Base-by-base conservation (phyloP, 2,329 filamentous ascomycete species). In the Talaromyces atroroseus region DNA sequence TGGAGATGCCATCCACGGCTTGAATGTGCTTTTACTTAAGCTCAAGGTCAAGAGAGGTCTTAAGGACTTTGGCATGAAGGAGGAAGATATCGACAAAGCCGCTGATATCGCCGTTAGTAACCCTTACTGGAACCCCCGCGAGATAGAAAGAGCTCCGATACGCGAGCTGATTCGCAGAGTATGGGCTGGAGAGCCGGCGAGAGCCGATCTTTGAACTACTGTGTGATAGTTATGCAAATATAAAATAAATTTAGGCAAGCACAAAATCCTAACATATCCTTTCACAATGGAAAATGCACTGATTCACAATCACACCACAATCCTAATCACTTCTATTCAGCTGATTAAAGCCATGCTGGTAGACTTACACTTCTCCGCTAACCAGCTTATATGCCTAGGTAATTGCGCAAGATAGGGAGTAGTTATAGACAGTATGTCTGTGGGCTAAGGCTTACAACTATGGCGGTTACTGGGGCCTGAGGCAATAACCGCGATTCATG, bases 121-220 rank as follows among this genome's bases (percentile, higher is more conserved):
- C 60, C 77, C 80, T 11, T 86, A 85, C 64, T 80, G 78, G 72
- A 86, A 85, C 62, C 83, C 83, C 0, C 71, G 82, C 42, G 66
- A 70, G 7, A 71, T 86, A 54, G 78, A 84, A 69, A 76, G 71
- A 50, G 73, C 69, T 6, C 72, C 73, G 0, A 77, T 85, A 48
- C 71, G 78, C 38, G 82, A 85, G 65, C 64, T 84, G 59, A 79
- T 86, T 46, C 71, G 82, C 56, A 72, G 83, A 54, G 80, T 81
- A n/a, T 85, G 80, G 79, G 81, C 80, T 56, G 83, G 82, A 3
- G 82, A 86, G 63, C 74, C 75, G 29, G 82, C 82, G 11, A 75
- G 70, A 57, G 76, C 74, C n/a, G 74, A 82, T 68, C 65, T 82
- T 62, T 82, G 71, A n/a, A n/a, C 4, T 14, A 47, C 24, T 24